Base-by-base conservation (phyloP, 1,139 yeast species). In the Geotrichum reessii region DNA sequence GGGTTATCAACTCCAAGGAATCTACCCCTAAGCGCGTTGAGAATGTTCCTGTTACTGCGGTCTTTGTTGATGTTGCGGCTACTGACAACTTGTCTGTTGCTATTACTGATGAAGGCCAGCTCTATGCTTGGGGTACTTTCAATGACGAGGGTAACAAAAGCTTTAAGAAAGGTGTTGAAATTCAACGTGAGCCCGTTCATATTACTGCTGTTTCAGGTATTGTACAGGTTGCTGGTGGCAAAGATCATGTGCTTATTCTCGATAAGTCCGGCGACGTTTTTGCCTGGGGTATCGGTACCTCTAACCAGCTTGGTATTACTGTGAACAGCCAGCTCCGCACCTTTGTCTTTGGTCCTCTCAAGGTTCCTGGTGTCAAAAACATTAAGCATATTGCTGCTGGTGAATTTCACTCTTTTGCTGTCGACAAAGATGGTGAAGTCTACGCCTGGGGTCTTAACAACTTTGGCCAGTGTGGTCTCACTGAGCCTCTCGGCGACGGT, bases 211-310 rank as follows among this genome's bases (percentile, higher is more conserved):
- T 89, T 57, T 81, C 80, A 62, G 82, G 87, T 57, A 83, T 90
- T 58, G 91, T 87, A n/a, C 95, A 89, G 68, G 73, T 93, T 60
- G 97, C 95, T 1, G 83, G 87, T 0, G 99, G 99, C 52, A 92
- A 92, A 70, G 98, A 93, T 71, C 99, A 93, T 69, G 72, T 93
- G 52, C 72, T 93, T 53, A 95, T 95, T 21, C 77, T 95, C 53
- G 96, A 92, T 70, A 77, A 82, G 27, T 85, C 83, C 67, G 99
- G 99, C 58, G 80, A 85, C 60, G 98, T 92, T 1, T 90, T 81
- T 69, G 92, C 98, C 0, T 95, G 99, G 99, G 99, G 99, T 64
- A 89, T 90, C 70, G 97, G 97, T 19, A 96, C 91, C 67, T 96
- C 89, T 68, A 85, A 78, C 73, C 99, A 93, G 76, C 78, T 93